These are phyloP conservation scores for Aurantiochytrium sp. DNA, from an alignment of 108 stramenopile genomes.

Conservation along the genomic window DNA sequence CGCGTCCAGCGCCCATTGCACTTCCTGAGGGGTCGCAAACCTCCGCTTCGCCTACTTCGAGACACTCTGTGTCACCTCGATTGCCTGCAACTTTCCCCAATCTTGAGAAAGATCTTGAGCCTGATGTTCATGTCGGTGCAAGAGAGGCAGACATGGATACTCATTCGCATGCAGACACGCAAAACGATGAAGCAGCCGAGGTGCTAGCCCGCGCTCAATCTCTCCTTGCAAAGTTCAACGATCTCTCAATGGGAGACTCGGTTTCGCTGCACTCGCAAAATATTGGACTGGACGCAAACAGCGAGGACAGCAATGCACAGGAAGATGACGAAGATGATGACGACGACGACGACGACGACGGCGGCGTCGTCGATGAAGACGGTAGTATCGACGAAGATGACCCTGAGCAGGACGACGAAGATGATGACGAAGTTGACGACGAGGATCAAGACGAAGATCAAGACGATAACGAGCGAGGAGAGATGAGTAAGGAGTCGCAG, in stretches of 20 bases:
- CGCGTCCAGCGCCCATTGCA: background rate
- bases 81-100: too few species aligned
- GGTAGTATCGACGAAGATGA: background rate
- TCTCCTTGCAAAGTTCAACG: background rate
- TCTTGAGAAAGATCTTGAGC: too few species aligned
- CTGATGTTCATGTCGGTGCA: too few species aligned
- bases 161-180: background rate
- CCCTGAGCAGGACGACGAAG: background rate
- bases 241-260: background rate
- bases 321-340: too few species aligned
- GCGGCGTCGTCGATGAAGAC: background rate
- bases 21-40: background rate
- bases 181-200: background rate
- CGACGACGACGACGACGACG: background rate
- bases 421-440: background rate
- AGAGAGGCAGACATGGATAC: too few species aligned
- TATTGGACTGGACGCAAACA: background rate
- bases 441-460: background rate
- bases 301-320: too few species aligned
- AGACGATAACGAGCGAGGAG: too few species aligned
- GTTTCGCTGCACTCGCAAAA: background rate
- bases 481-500: too few species aligned
- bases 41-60: too few species aligned
- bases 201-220: background rate
- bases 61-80: too few species aligned